Base-by-base conservation (phyloP, 768 basidiomycete genomes). In the Dacryopinax spathularia region DNA sequence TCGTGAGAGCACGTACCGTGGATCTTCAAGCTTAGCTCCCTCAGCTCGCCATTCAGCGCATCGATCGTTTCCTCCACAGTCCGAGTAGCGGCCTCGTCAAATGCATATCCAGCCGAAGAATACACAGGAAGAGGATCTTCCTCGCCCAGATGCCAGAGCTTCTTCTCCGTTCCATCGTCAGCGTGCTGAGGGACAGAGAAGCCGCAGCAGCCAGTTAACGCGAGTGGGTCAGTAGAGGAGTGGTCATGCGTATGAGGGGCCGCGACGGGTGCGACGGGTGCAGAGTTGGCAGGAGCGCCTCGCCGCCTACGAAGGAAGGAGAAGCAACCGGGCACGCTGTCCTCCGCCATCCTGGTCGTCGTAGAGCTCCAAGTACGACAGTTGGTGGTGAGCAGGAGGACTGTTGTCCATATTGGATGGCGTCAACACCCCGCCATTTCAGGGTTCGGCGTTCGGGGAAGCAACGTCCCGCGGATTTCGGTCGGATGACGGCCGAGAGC, bases 21-120 rank as follows among this genome's bases (percentile, higher is more conserved):
- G 20, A 91, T 88, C 69, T 87, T 84, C 31, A 87, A 73, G 69
- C 87, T 89, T 18, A 91, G 73, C 34, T 68, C 73, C 62, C 82
- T 77, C 62, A 90, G 72, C 56, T 84, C 82, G 0, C 72, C 71
- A 65, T 82, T 77, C 18, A 87, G 74, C 25, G 71, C 76, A 61
- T 85, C 79, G 35, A 90, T 80, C 63, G 77, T 78, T 18, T 74
- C 69, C 65, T 85, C 84, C 39, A 89, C 84, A 20, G 79, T 78
- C 64, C 81, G 16, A 5, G 39, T 41, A 41, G 39, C 39, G 22
- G 39, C 39, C 39, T 41, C 39, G 18, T 41, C 39, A 18, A 41
- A 41, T 22, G 39, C 39, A 18, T 41, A 41, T 18, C 39, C 39
- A 4, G 18, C 39, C 7, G 18, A 41, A 18, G 39, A 41, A 22